A percentile compares a stretch with the other conserved stretches of the same genome.
phyloP scores from a whole-genome alignment of 257 asterid genomes.

The Nicotiana noctiflora region DNA sequence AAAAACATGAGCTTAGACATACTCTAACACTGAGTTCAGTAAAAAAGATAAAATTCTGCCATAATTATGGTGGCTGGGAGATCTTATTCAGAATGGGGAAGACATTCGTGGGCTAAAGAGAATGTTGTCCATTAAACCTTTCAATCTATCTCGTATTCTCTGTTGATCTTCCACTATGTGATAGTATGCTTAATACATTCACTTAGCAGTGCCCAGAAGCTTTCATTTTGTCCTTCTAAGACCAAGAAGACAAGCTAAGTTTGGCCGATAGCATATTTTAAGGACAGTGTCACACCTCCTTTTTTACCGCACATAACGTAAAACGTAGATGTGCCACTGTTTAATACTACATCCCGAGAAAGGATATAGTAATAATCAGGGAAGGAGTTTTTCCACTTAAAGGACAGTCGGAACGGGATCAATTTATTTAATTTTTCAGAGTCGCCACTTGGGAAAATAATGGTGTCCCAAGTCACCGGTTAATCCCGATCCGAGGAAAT shows the following conservation, averaged over 20 bases:
- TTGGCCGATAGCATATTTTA: background rate
- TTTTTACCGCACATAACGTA: too few species aligned
- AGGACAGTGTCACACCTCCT: too few species aligned
- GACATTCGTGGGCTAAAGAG: background rate
- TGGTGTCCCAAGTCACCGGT: too few species aligned
- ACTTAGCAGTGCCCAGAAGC: background rate
- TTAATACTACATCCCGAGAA: too few species aligned
- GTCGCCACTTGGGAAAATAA: too few species aligned
- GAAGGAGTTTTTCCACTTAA: too few species aligned
- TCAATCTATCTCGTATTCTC: background rate
- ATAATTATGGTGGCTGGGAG: background rate
- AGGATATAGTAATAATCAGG: too few species aligned
- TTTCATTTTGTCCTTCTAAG: constrained; percentile 5
- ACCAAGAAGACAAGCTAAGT: background rate
- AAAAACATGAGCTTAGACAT: background rate
- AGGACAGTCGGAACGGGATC: too few species aligned
- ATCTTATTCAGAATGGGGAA: background rate
- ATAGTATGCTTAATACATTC: background rate
- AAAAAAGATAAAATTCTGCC: background rate
- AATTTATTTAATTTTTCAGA: too few species aligned
- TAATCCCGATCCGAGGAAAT: too few species aligned
- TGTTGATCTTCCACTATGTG: background rate
- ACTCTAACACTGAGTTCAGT: background rate
- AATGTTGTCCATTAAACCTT: background rate
- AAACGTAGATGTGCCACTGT: too few species aligned